phyloP scores from a whole-genome alignment of 768 basidiomycete species.

The Nidularia pulvinata region DNA sequence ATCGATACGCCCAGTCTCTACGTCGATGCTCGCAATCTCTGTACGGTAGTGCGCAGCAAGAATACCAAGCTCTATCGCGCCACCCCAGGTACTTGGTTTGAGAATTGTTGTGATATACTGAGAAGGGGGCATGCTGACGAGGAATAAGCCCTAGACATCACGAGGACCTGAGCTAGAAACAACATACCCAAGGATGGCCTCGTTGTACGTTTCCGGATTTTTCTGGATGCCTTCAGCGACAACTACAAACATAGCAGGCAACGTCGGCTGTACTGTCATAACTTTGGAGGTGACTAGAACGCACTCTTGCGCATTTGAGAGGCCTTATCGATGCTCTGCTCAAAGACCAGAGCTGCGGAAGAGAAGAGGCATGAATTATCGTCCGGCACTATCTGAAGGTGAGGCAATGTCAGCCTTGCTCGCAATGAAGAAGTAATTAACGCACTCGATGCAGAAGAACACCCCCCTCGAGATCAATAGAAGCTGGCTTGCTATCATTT shows the following conservation, averaged over 20 bases:
- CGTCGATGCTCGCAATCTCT: constrained; percentile 90
- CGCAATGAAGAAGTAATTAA: not conserved
- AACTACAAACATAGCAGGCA: constrained; percentile 38
- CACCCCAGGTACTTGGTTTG: constrained; percentile 87
- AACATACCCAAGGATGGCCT: constrained; percentile 83
- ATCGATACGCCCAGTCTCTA: constrained; percentile 91
- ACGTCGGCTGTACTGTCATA: no score
- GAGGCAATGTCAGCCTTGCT: not conserved
- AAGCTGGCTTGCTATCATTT: constrained; percentile 41
- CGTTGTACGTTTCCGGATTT: constrained; percentile 74
- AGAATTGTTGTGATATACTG: constrained; percentile 84
- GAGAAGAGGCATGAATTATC: constrained; percentile 97
- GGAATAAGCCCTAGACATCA: not conserved
- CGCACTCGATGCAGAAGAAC: constrained; percentile 74
- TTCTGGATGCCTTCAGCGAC: constrained; percentile 80
- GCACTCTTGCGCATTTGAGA: constrained; percentile 72
- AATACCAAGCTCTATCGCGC: constrained; percentile 91
- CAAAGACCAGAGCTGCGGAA: constrained; percentile 82
- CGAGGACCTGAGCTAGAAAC: constrained; percentile 1
- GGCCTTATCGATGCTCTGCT: constrained; percentile 77
- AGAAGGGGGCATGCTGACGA: constrained; percentile 45
- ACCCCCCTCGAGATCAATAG: constrained; percentile 61
- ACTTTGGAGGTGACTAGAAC: constrained; percentile 7
- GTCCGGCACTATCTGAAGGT: constrained; percentile 80
- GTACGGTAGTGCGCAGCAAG: constrained; percentile 80